Evolutionary conservation across 176 grass and related monocot genomes (phyloP).

Genomic region (Canna indica): DNA sequence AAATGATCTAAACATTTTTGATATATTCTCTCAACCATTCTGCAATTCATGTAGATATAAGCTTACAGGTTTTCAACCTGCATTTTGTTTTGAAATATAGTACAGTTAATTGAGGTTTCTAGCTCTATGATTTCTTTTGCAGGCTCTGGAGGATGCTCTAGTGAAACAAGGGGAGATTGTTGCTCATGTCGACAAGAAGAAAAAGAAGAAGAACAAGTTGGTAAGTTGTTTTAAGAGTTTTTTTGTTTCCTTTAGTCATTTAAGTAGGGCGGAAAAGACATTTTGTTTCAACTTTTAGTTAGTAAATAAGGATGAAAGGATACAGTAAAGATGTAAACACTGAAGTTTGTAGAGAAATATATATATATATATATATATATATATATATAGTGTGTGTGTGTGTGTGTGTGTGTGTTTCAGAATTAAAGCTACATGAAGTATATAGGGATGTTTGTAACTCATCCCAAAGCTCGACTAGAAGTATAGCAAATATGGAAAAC

Average conservation of each 20-base stretch:
- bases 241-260: neutral
- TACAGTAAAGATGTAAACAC: neutral
- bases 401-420: too few relatives aligned
- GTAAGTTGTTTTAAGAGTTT: slow-evolving; percentile 26
- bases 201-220: slow-evolving; percentile 68
- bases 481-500: too few relatives aligned
- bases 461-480: too few relatives aligned
- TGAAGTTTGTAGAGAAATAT: neutral
- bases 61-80: too few relatives aligned
- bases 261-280: neutral
- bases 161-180: slow-evolving; percentile 74
- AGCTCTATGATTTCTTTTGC: neutral
- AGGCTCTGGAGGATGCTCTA: slow-evolving; percentile 57
- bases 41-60: too few relatives aligned
- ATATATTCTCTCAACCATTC: too few relatives aligned
- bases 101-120: neutral
- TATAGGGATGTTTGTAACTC: too few relatives aligned
- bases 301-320: neutral
- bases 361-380: too few relatives aligned
- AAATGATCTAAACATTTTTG: too few relatives aligned
- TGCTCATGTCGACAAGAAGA: slow-evolving; percentile 88
- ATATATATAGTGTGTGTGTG: too few relatives aligned
- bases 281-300: neutral
- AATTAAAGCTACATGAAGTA: too few relatives aligned
- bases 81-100: too few relatives aligned